These are phyloP conservation scores for Phytophthora foliorum DNA, from an alignment of 352 stramenopile species.

Conservation along the genomic window DNA sequence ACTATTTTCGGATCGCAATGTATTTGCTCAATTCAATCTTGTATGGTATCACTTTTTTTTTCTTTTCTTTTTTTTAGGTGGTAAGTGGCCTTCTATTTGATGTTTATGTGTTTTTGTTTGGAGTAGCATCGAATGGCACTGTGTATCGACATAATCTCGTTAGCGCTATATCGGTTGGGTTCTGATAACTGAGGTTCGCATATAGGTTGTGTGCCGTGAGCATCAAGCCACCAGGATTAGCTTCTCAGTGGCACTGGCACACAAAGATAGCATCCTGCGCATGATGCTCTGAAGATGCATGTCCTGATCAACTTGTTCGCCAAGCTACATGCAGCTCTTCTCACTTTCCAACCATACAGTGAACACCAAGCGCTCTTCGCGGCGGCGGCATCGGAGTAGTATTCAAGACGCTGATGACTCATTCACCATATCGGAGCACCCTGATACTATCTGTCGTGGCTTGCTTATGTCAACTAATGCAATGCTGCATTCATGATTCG, in stretches of 20 bases:
- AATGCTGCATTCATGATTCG: constrained; percentile 44
- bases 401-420: background rate
- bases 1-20: too few species aligned
- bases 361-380: background rate
- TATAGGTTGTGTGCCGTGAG: background rate
- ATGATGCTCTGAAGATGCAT: background rate
- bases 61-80: too few species aligned
- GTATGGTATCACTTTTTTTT: too few species aligned
- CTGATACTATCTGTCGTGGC: constrained; percentile 8
- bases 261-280: background rate
- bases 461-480: constrained; percentile 6
- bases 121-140: background rate
- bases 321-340: background rate
- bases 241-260: background rate
- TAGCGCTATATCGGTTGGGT: background rate
- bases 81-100: too few species aligned
- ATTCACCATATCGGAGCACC: background rate
- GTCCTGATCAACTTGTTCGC: background rate
- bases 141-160: background rate
- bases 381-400: background rate
- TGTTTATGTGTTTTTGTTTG: too few species aligned
- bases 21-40: too few species aligned
- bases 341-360: background rate
- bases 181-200: background rate
- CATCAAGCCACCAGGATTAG: constrained; percentile 3